A percentile compares a stretch with the other conserved stretches of the same genome.
Conservation (phyloP, 2,329 filamentous ascomycete genomes). For the Penicillium rolfsii region DNA sequence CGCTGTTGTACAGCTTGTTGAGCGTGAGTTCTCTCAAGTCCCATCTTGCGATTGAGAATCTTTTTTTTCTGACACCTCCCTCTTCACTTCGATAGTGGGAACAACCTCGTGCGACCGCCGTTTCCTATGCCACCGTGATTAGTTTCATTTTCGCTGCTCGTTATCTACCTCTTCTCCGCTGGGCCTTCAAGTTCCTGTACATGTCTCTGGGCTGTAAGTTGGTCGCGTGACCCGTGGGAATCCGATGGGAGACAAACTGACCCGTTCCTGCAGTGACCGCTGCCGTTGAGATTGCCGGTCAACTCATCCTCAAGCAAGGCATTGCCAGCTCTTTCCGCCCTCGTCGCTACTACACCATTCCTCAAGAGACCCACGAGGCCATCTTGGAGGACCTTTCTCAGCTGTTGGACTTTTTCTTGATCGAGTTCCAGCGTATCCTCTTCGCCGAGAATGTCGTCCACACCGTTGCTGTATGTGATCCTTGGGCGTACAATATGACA, state of each 20-base stretch:
- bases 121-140: constrained; percentile 61
- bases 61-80: constrained; percentile 11
- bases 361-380: constrained; percentile 65
- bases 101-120: constrained; percentile 65
- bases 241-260: constrained; percentile 13
- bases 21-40: constrained; percentile 51
- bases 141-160: constrained; percentile 65
- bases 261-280: constrained; percentile 53
- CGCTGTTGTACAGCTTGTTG: constrained; percentile 66
- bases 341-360: constrained; percentile 67
- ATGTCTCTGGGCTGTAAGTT: constrained; percentile 61
- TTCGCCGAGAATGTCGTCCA: constrained; percentile 68
- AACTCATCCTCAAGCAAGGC: constrained; percentile 60
- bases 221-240: constrained; percentile 27
- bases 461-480: constrained; percentile 59
- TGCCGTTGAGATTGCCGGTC: constrained; percentile 60
- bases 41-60: background rate
- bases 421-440: constrained; percentile 67
- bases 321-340: constrained; percentile 65
- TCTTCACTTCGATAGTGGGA: constrained; percentile 57
- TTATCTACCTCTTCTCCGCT: constrained; percentile 65
- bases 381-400: constrained; percentile 65
- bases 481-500: background rate
- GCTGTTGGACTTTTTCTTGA: constrained; percentile 69
- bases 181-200: constrained; percentile 63